Evolutionary conservation across 768 basidiomycete genomes (phyloP), one percentile per base, ranked within the genome.

Genomic region (Phaffia tasmanica): DNA sequence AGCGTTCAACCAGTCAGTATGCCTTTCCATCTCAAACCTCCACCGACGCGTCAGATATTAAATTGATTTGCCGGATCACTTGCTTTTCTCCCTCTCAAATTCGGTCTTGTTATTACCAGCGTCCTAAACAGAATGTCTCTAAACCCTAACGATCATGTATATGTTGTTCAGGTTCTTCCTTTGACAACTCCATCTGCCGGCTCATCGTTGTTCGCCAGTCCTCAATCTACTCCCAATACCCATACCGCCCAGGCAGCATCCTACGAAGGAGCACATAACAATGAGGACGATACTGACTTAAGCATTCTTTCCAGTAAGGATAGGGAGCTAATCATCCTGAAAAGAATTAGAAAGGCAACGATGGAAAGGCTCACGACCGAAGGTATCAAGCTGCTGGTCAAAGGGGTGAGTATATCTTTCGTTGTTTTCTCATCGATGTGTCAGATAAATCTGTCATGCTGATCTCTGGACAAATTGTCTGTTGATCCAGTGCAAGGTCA

Each of bases 81-180:
- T 16, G 59, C 11, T 8, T 2, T 8, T 57, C n/a, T 9, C 19
- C 25, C 56, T 23, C 48, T 7, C 42, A 25, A 25, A 19, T 57
- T 16, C 56, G 2, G 18, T 35, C 50, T 50, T 18, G 5, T 29
- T 15, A 42, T 30, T 9, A 8, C 0, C 66, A 67, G 66, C 61
- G 66, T 67, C 23, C 46, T 67, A 16, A 55, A 56, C 27, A 67
- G 62, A 47, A 62, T 67, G 60, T 48, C 66, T 25, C 62, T 67
- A 30, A 29, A 35, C 11, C 60, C 66, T 6, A 19, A n/a, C 47
- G 66, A 67, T 49, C 58, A 50, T 49, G 57, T 67, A 16, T 62
- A 57, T 54, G 47, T 67, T 16, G 48, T 35, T 46, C 54, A 60
- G 7, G 56, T 65, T 42, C 64, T 59, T 27, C 58, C 64, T 9